Percentiles rank a stretch among this genome's conserved stretches.
Conservation (phyloP, 176 grass and related monocot genomes). For the Musa troglodytarum region DNA sequence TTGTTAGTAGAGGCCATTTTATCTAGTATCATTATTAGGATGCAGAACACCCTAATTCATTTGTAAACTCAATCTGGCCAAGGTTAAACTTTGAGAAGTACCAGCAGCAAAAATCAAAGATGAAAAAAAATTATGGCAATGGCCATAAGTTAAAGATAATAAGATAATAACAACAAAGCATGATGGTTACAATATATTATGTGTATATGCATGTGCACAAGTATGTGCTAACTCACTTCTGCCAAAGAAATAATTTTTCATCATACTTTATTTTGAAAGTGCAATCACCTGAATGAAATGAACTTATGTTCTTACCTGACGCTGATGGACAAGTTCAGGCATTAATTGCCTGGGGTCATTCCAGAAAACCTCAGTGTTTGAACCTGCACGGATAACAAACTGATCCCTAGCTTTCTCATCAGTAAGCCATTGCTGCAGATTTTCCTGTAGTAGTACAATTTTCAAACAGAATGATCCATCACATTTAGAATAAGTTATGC, state of each 20-base stretch:
- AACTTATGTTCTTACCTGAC: constrained; percentile 43
- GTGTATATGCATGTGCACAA: neutral
- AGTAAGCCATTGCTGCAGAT: constrained; percentile 85
- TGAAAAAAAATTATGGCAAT: neutral
- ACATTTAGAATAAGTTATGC: neutral
- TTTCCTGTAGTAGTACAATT: constrained; percentile 41
- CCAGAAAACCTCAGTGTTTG: constrained; percentile 86
- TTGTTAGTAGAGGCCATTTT: neutral
- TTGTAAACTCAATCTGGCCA: neutral
- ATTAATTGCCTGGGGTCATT: constrained; percentile 67
- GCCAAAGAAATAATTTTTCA: neutral
- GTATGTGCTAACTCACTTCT: neutral
- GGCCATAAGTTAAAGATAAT: neutral
- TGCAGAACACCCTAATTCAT: neutral
- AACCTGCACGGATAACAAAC: constrained; percentile 86
- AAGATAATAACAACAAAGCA: neutral
- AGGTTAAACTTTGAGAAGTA: neutral
- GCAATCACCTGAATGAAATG: neutral
- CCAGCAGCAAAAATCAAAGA: neutral
- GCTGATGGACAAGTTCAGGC: constrained; percentile 85
- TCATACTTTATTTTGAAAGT: neutral
- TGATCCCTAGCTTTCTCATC: constrained; percentile 88
- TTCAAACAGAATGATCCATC: neutral
- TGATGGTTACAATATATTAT: too few species aligned
- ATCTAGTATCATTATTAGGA: neutral